Percentiles rank a stretch among this genome's conserved stretches.
Conservation (phyloP, 768 basidiomycete species). For the Lepiota venenata region DNA sequence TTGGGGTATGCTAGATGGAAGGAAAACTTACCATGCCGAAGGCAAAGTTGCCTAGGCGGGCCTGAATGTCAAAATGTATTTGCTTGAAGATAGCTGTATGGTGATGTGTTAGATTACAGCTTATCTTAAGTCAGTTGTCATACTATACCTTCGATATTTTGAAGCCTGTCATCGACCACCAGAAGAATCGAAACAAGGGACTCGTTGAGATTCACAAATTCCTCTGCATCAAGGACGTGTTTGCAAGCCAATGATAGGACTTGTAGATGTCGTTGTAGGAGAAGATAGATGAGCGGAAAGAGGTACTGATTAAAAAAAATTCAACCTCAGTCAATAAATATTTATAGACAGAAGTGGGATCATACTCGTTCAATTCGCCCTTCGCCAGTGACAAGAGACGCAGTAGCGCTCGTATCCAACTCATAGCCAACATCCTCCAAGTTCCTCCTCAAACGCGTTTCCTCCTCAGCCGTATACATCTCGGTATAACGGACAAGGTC, state of each 20-base stretch:
- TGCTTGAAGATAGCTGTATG: slow-evolving; percentile 33
- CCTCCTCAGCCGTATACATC: slow-evolving; percentile 23
- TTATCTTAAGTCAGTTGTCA: neutral
- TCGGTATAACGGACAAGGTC: slow-evolving; percentile 26
- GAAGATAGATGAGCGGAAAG: slow-evolving; percentile 30
- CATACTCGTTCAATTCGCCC: slow-evolving; percentile 34
- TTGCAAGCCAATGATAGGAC: slow-evolving; percentile 28
- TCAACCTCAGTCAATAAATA: neutral
- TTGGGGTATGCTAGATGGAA: neutral
- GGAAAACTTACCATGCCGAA: slow-evolving; percentile 31
- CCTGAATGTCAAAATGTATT: slow-evolving; percentile 28
- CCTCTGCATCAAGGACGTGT: slow-evolving; percentile 30
- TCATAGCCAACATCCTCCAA: slow-evolving; percentile 27
- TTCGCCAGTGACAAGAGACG: slow-evolving; percentile 28
- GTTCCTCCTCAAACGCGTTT: slow-evolving; percentile 24
- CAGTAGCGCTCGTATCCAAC: slow-evolving; percentile 29
- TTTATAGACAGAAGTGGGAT: neutral
- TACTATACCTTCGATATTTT: slow-evolving; percentile 27
- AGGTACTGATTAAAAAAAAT: slow-evolving; percentile 24
- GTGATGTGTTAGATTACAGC: neutral
- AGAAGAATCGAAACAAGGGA: slow-evolving; percentile 27
- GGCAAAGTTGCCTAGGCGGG: slow-evolving; percentile 30
- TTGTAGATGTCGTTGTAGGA: slow-evolving; percentile 28
- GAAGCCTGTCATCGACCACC: slow-evolving; percentile 26
- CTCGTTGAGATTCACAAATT: slow-evolving; percentile 24